Evolutionary conservation across 176 grass and related monocot species (phyloP).

Genomic region (Triticum timopheevii): DNA sequence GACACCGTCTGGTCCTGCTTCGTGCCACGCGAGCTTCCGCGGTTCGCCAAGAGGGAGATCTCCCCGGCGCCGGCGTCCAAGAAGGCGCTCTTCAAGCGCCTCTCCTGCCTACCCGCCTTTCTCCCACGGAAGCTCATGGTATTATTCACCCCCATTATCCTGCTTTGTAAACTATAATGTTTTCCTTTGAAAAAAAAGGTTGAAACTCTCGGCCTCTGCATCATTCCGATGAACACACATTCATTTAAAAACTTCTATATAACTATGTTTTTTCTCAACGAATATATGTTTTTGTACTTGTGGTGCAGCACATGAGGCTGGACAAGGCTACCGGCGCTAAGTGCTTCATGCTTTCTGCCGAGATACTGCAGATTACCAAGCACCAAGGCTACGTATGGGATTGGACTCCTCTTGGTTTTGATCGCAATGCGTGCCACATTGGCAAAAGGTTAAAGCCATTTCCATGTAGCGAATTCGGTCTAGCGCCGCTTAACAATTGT

Average conservation of each 20-base stretch:
- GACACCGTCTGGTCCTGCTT: conserved; percentile 68
- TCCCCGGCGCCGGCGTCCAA: background rate
- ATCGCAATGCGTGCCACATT: background rate
- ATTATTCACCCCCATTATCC: background rate
- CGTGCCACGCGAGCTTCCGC: conserved; percentile 31
- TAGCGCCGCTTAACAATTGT: too few species aligned
- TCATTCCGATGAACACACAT: too few species aligned
- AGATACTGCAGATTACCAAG: background rate
- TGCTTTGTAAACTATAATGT: too few species aligned
- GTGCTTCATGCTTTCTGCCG: conserved; percentile 62
- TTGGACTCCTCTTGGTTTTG: conserved; percentile 40
- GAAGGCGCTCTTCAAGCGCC: conserved; percentile 47
- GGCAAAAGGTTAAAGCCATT: conserved; percentile 26
- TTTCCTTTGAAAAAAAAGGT: too few species aligned
- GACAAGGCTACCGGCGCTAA: conserved; percentile 47
- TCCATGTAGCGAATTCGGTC: too few species aligned
- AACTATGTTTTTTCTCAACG: too few species aligned
- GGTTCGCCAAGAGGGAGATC: conserved; percentile 32
- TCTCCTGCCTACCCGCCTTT: conserved; percentile 36
- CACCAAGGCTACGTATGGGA: background rate
- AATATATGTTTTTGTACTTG: too few species aligned
- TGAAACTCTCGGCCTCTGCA: too few species aligned
- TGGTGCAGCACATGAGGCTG: conserved; percentile 47
- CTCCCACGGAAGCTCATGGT: conserved; percentile 45
- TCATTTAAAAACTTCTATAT: too few species aligned